Conservation (phyloP, 2,329 filamentous ascomycete genomes). For the Lecanoromycetidae sp. region DNA sequence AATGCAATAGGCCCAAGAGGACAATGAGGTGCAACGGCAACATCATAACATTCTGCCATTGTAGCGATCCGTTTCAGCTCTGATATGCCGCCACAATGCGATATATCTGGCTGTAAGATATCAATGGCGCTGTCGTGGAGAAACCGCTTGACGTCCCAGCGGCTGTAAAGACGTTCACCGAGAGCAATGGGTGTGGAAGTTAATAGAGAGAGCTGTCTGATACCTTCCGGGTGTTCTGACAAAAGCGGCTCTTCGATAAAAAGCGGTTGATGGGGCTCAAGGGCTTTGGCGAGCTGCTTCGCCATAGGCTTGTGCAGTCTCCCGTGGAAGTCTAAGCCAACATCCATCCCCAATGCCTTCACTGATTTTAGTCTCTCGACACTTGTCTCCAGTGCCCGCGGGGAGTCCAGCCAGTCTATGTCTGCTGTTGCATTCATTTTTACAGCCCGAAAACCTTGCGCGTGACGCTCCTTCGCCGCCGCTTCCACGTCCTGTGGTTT, state of each 20-base stretch:
- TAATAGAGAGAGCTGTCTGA: constrained; percentile 47
- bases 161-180: constrained; percentile 57
- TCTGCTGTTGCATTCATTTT: constrained; percentile 77
- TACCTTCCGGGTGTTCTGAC: constrained; percentile 54
- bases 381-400: constrained; percentile 47
- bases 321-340: constrained; percentile 66
- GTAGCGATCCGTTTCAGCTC: constrained; percentile 57
- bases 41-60: constrained; percentile 63
- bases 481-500: constrained; percentile 53
- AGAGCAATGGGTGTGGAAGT: constrained; percentile 57
- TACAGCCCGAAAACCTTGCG: constrained; percentile 53
- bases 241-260: constrained; percentile 66
- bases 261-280: constrained; percentile 57
- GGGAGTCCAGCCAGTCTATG: constrained; percentile 64
- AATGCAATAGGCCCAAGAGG: constrained; percentile 61
- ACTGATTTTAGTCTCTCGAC: constrained; percentile 58
- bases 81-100: constrained; percentile 60
- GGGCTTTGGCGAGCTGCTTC: constrained; percentile 55
- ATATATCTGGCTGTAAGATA: constrained; percentile 61
- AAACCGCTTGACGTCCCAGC: constrained; percentile 64
- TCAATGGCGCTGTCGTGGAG: constrained; percentile 57
- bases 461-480: constrained; percentile 47
- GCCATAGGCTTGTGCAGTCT: constrained; percentile 70
- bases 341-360: constrained; percentile 58
- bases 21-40: constrained; percentile 61